Base-by-base conservation (phyloP, 768 basidiomycete species). In the Termitomyces bulborhizus region DNA sequence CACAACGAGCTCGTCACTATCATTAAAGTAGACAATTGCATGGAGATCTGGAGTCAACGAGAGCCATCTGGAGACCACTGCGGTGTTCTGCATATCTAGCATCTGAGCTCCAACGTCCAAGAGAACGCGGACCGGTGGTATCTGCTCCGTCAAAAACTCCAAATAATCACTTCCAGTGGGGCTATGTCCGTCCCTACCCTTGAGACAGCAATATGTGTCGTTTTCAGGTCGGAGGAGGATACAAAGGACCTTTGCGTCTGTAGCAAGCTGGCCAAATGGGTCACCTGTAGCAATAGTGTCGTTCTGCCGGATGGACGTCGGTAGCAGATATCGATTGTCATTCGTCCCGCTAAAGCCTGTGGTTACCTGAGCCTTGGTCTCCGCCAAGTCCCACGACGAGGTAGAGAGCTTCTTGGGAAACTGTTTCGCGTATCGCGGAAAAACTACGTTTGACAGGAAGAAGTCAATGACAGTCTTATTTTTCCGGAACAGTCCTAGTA, bases 21-120 rank as follows among this genome's bases (percentile, higher is more conserved):
- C 64, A 42, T 76, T 64, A 51, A 76, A 76, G 53, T 69, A 82
- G 5, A 82, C 66, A 0, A 73, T 77, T 0, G 77, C 81, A 29
- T 66, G 62, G 1, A 73, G 58, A 18, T 68, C 55, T 1, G 55
- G 47, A 4, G 54, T 55, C 18, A 65, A 45, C 11, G 44, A 54
- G 5, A 83, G 62, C 81, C 81, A 83, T 3, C 60, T 41, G 18
- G 53, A 40, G 1, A 69, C 76, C 3, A 83, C 51, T 24, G 76
- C 66, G 3, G 59, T 34, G 56, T 80, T 83, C 21, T 68, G 63
- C 52, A 79, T 65, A 42, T 83, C 80, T 4, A 83, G 65, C 66
- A 83, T 77, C 56, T 82, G 81, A 0, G 81, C 81, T 3, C 81
- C 82, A 12, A 82, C 80, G 36, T 82, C 81, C n/a, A 82, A 63